Evolutionary conservation across 345 rosid genomes (phyloP).

Genomic region (Pistacia vera): DNA sequence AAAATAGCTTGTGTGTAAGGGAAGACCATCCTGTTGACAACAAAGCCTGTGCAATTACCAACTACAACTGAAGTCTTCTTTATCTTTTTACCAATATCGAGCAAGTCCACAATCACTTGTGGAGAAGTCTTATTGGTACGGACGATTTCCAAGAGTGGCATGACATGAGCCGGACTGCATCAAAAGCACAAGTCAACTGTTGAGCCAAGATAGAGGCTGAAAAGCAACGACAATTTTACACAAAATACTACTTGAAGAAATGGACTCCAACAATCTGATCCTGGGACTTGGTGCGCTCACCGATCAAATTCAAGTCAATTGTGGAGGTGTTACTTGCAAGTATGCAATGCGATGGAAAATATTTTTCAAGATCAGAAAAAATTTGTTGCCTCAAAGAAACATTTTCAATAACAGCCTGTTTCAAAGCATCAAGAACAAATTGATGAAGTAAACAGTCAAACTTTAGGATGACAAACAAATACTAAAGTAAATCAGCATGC

Average conservation of each 20-base stretch:
- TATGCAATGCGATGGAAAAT: conserved; percentile 85
- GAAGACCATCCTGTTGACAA: conserved; percentile 97
- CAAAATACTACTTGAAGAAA: conserved; percentile 77
- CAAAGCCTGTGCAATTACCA: conserved; percentile 98
- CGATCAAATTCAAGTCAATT: conserved; percentile 85
- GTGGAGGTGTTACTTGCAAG: conserved; percentile 97
- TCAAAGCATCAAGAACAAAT: conserved; percentile 39
- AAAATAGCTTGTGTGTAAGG: conserved; percentile 81
- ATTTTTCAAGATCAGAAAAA: conserved; percentile 87
- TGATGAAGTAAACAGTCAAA: conserved; percentile 10
- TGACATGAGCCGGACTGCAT: conserved; percentile 92
- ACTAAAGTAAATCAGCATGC: neutral
- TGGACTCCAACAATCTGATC: conserved; percentile 93
- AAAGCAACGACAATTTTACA: conserved; percentile 7
- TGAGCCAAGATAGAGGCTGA: conserved; percentile 14
- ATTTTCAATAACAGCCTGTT: conserved; percentile 91
- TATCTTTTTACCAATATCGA: conserved; percentile 88
- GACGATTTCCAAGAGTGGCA: conserved; percentile 95
- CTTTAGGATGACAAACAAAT: conserved; percentile 14
- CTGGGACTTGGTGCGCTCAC: conserved; percentile 74
- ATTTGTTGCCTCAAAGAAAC: conserved; percentile 92
- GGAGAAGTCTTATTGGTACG: conserved; percentile 84
- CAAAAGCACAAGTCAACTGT: conserved; percentile 23
- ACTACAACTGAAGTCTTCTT: conserved; percentile 91
- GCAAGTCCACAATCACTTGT: conserved; percentile 83